phyloP scores from a whole-genome alignment of 2,329 filamentous ascomycete species.

The Botrytis aclada region DNA sequence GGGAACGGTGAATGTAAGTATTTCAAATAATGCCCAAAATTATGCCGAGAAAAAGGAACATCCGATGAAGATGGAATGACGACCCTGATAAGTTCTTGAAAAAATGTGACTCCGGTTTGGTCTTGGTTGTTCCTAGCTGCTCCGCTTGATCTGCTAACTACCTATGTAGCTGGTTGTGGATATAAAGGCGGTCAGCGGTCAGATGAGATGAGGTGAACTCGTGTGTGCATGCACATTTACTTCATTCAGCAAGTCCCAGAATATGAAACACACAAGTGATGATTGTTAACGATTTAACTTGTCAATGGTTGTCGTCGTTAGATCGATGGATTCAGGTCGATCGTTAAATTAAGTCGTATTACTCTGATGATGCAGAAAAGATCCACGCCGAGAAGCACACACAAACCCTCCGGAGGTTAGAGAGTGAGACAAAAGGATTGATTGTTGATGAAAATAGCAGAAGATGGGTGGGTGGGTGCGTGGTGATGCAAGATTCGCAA shows the following conservation, averaged over 20 bases:
- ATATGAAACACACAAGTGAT: neutral
- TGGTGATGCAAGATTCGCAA: slow-evolving; percentile 8
- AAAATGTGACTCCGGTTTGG: slow-evolving; percentile 1
- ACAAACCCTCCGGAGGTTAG: neutral
- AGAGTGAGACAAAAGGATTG: slow-evolving; percentile 8
- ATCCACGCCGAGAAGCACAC: neutral
- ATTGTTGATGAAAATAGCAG: neutral
- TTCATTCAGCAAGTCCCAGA: neutral
- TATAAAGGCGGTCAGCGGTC: slow-evolving; percentile 13
- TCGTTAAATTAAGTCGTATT: slow-evolving; percentile 5
- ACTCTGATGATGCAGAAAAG: slow-evolving; percentile 5
- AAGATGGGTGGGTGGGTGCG: slow-evolving; percentile 3
- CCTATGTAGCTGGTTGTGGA: slow-evolving; percentile 10
- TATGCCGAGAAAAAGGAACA: neutral
- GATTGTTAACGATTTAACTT: neutral
- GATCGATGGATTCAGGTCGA: neutral
- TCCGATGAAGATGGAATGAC: neutral
- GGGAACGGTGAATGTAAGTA: neutral
- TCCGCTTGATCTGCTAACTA: slow-evolving; percentile 2
- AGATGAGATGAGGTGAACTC: slow-evolving; percentile 4
- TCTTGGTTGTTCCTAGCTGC: slow-evolving; percentile 1
- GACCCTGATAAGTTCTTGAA: neutral
- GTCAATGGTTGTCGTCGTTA: neutral
- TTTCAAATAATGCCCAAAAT: neutral
- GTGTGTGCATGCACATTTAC: slow-evolving; percentile 3